A percentile compares a stretch with the other conserved stretches of the same genome.
Conservation (phyloP, 352 stramenopile species). For the Globisporangium middletonii region DNA sequence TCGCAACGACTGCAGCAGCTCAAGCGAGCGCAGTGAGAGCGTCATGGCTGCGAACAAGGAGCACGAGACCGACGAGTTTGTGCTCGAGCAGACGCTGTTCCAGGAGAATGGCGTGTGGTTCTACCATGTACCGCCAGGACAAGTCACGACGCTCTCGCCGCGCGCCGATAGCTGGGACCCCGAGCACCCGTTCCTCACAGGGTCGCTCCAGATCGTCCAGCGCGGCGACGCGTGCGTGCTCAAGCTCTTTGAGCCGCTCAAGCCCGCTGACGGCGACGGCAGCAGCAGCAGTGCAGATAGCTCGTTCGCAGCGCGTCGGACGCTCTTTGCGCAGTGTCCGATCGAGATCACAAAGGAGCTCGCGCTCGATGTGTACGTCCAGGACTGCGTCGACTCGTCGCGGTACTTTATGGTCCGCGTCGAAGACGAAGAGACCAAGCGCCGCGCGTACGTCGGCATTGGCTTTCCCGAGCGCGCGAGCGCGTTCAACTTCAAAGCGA, state of each 20-base stretch:
- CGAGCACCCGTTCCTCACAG: conserved; percentile 78
- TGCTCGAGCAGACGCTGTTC: conserved; percentile 74
- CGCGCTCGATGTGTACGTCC: conserved; percentile 66
- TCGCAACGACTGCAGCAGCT: background rate
- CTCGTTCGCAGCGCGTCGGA: conserved; percentile 1
- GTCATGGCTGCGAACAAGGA: background rate
- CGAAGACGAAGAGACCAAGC: conserved; percentile 67
- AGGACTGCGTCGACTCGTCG: conserved; percentile 84
- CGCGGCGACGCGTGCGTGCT: conserved; percentile 67
- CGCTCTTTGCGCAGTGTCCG: conserved; percentile 77
- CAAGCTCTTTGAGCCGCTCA: conserved; percentile 67
- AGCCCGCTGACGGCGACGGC: conserved; percentile 3
- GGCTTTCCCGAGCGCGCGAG: conserved; percentile 69
- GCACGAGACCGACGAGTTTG: conserved; percentile 20
- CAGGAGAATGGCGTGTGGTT: conserved; percentile 75
- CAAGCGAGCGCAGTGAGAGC: background rate
- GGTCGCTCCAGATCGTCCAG: conserved; percentile 60
- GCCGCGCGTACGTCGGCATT: conserved; percentile 71
- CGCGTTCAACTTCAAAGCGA: conserved; percentile 85
- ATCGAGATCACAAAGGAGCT: conserved; percentile 61
- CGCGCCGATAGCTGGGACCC: conserved; percentile 79
- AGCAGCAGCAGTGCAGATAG: background rate
- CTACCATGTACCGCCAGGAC: conserved; percentile 67
- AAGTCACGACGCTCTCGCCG: conserved; percentile 68
- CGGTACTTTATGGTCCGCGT: conserved; percentile 87